Conservation (phyloP, 208 protist genomes). For the Wallacemonas sp. region DNA sequence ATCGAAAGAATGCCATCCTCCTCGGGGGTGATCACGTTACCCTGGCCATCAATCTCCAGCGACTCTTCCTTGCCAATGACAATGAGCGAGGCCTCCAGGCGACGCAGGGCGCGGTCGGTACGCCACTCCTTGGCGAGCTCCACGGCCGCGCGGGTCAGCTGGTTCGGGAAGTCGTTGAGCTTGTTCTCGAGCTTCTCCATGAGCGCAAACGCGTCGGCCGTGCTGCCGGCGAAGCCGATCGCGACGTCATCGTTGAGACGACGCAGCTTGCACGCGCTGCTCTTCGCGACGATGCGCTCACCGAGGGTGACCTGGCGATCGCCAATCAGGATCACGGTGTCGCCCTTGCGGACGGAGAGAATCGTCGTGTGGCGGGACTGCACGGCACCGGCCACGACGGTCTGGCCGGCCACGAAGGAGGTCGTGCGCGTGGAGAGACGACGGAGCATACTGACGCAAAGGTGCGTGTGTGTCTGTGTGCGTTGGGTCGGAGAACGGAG, state of each 20-base stretch:
- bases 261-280: slow-evolving; percentile 84
- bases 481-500: too few relatives aligned
- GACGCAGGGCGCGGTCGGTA: slow-evolving; percentile 93
- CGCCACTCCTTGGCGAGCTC: slow-evolving; percentile 96
- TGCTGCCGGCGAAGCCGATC: slow-evolving; percentile 94
- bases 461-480: not conserved
- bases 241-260: slow-evolving; percentile 80
- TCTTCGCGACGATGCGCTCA: slow-evolving; percentile 91
- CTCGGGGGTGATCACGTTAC: slow-evolving; percentile 95
- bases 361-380: slow-evolving; percentile 92
- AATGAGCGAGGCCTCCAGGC: slow-evolving; percentile 94
- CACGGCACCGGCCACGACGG: slow-evolving; percentile 30
- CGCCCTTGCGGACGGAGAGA: slow-evolving; percentile 91
- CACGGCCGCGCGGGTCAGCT: slow-evolving; percentile 93
- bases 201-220: slow-evolving; percentile 95
- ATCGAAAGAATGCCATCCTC: slow-evolving; percentile 95
- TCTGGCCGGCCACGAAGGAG: slow-evolving; percentile 34
- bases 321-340: slow-evolving; percentile 93
- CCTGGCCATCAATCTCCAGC: slow-evolving; percentile 94
- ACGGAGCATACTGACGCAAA: slow-evolving; percentile 34
- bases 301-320: slow-evolving; percentile 95
- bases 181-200: slow-evolving; percentile 96
- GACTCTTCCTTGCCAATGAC: slow-evolving; percentile 91
- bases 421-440: slow-evolving; percentile 45
- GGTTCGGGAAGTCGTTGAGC: slow-evolving; percentile 92